Percentiles rank a stretch among this genome's conserved stretches.
Conservation (phyloP, 2,329 filamentous ascomycete species). For the Neonectria magnoliae region DNA sequence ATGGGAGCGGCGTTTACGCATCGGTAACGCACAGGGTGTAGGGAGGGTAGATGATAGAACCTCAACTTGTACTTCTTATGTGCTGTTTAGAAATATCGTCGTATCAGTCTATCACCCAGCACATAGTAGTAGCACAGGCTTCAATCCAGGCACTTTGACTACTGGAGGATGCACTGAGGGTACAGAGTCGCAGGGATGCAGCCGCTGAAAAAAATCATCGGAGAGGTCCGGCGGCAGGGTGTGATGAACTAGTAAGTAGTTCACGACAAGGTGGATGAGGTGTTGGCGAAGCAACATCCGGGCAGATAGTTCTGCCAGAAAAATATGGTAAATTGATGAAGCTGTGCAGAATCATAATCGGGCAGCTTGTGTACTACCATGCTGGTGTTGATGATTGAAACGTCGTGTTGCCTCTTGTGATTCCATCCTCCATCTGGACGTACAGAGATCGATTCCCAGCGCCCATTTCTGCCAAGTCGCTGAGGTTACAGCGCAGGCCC, state of each 20-base stretch:
- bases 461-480: background rate
- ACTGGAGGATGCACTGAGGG: constrained; percentile 3
- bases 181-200: background rate
- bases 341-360: background rate
- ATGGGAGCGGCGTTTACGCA: background rate
- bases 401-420: background rate
- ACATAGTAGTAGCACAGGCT: too few relatives aligned
- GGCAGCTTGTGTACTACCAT: background rate
- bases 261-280: background rate
- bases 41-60: background rate
- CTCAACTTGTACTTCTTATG: too few relatives aligned
- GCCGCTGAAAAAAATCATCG: constrained; percentile 1
- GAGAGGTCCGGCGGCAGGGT: constrained; percentile 10
- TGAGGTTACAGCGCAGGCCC: constrained; percentile 16
- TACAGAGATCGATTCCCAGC: background rate
- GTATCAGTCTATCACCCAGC: too few relatives aligned
- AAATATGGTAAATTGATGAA: background rate
- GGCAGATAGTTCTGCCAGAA: background rate
- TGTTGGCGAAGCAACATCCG: background rate
- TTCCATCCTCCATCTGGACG: background rate
- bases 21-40: background rate
- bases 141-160: too few relatives aligned
- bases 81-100: too few relatives aligned
- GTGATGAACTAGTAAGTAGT: background rate
- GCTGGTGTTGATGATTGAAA: constrained; percentile 3